Evolutionary conservation across 306 rosid species (phyloP).

Genomic region (Begonia peltatifolia): DNA sequence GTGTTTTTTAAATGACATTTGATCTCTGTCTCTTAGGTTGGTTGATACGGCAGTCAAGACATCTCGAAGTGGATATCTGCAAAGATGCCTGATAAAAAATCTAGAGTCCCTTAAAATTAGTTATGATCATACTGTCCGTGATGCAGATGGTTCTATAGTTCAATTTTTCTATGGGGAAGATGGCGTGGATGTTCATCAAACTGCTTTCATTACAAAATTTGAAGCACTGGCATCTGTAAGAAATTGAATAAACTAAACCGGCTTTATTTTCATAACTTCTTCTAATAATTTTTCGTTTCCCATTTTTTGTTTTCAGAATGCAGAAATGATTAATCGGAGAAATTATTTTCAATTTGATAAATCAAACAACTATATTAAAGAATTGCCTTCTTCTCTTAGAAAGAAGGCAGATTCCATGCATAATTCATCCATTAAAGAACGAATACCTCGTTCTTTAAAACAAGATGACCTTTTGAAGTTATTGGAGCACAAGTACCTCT

Average conservation of each 20-base stretch:
- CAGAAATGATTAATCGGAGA: constrained; percentile 45
- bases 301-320: constrained; percentile 47
- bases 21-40: constrained; percentile 36
- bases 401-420: constrained; percentile 34
- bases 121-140: constrained; percentile 92
- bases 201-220: constrained; percentile 63
- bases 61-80: constrained; percentile 95
- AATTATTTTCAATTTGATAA: constrained; percentile 38
- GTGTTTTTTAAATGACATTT: too few relatives aligned
- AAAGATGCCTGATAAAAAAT: constrained; percentile 86
- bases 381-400: constrained; percentile 55
- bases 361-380: constrained; percentile 44
- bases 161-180: constrained; percentile 90
- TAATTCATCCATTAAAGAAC: constrained; percentile 19
- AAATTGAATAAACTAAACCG: constrained; percentile 11
- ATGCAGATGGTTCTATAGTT: constrained; percentile 81
- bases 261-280: constrained; percentile 10
- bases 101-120: constrained; percentile 71
- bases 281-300: constrained; percentile 9
- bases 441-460: constrained; percentile 18
- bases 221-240: constrained; percentile 58
- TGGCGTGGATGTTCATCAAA: constrained; percentile 90
- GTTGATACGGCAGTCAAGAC: constrained; percentile 98
- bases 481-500: constrained; percentile 77
- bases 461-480: constrained; percentile 45